Evolutionary conservation across 2,329 filamentous ascomycete genomes (phyloP).

Genomic region (Neopestalotiopsis rosae): DNA sequence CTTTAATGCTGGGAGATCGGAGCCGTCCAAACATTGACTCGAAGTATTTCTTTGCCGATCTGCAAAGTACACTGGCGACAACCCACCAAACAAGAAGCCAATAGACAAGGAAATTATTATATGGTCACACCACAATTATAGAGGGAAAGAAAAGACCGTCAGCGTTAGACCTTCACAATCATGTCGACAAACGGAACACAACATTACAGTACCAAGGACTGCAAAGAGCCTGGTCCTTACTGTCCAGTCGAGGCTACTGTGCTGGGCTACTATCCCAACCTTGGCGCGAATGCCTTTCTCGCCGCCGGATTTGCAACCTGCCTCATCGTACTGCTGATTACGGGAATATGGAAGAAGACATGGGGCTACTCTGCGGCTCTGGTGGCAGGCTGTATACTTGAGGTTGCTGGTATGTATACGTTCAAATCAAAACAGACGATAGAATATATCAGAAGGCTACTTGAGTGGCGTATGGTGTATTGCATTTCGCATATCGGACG

Average conservation of each 20-base stretch:
- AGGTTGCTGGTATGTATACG: conserved; percentile 50
- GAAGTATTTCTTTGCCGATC: background rate
- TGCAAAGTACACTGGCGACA: background rate
- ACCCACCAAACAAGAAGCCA: background rate
- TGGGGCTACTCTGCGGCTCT: conserved; percentile 60
- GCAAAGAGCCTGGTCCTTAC: conserved; percentile 42
- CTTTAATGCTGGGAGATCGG: background rate
- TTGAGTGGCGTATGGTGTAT: too few relatives aligned
- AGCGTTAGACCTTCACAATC: background rate
- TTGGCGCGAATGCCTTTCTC: conserved; percentile 62
- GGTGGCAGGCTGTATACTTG: conserved; percentile 54
- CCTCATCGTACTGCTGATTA: conserved; percentile 44
- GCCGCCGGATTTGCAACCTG: conserved; percentile 53
- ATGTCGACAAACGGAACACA: conserved; percentile 12
- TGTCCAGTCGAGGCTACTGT: conserved; percentile 61
- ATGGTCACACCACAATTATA: background rate
- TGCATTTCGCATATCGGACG: background rate
- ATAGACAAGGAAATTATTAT: background rate
- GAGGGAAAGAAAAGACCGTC: background rate
- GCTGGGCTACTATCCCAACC: conserved; percentile 61
- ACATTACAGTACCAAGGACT: conserved; percentile 26
- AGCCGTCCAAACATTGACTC: background rate
- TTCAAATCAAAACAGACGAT: background rate
- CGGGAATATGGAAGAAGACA: conserved; percentile 56
- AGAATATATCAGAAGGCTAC: background rate